Percentiles rank a stretch among this genome's conserved stretches.
phyloP scores from a whole-genome alignment of 2,329 filamentous ascomycete species.

The Orbilia javanica region DNA sequence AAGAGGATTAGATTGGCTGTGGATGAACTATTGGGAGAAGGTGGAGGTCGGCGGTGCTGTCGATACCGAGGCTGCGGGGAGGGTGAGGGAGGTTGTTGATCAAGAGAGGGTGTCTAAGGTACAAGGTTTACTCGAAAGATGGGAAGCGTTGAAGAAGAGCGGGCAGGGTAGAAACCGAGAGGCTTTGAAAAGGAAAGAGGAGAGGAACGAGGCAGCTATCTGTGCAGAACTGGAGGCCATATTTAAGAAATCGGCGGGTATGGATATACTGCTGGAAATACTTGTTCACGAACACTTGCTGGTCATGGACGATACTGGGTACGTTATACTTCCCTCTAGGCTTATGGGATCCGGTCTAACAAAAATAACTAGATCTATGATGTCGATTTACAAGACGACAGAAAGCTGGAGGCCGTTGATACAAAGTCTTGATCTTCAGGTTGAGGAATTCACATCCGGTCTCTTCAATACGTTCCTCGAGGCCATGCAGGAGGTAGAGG shows the following conservation, averaged over 20 bases:
- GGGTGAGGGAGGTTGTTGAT: constrained; percentile 30
- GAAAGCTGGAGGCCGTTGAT: constrained; percentile 52
- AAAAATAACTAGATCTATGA: constrained; percentile 21
- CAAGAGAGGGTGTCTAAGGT: constrained; percentile 44
- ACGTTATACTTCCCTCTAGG: neutral
- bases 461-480: constrained; percentile 43
- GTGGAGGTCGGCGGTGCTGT: constrained; percentile 56
- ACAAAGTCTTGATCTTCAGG: constrained; percentile 37
- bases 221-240: constrained; percentile 33
- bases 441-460: constrained; percentile 42
- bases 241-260: constrained; percentile 34
- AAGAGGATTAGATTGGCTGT: constrained; percentile 84
- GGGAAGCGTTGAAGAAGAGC: constrained; percentile 39
- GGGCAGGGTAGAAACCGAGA: constrained; percentile 28
- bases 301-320: constrained; percentile 49
- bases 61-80: constrained; percentile 23
- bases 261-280: constrained; percentile 37
- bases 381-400: constrained; percentile 53
- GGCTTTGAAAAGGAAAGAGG: constrained; percentile 33
- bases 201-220: constrained; percentile 40
- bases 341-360: neutral
- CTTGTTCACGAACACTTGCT: constrained; percentile 54
- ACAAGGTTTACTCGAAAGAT: constrained; percentile 36
- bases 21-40: constrained; percentile 83
- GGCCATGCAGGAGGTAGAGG: constrained; percentile 48